These are phyloP conservation scores for Penicillium fuscoglaucum DNA, from an alignment of 2,329 filamentous ascomycete species.

Conservation along the genomic window DNA sequence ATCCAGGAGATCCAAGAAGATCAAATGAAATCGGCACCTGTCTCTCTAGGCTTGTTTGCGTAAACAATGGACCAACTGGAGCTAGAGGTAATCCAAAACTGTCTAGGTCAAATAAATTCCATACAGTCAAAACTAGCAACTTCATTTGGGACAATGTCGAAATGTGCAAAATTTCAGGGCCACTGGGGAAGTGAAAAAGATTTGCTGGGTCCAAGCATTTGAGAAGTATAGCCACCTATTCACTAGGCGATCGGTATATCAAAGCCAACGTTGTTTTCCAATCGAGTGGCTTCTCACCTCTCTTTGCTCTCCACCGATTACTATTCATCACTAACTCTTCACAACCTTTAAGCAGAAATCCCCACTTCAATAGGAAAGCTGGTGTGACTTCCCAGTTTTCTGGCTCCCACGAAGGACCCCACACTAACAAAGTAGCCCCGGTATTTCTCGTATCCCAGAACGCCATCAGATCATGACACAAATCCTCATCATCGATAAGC, in stretches of 20 bases:
- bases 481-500: constrained; percentile 39
- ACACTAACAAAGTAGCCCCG: constrained; percentile 33
- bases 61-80: no score
- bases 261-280: constrained; percentile 9
- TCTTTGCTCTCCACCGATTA: constrained; percentile 36
- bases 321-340: constrained; percentile 34
- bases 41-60: no score
- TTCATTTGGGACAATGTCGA: no score
- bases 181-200: no score
- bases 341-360: constrained; percentile 38
- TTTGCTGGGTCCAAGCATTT: not conserved
- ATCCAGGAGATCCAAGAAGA: no score
- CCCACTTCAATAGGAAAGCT: constrained; percentile 39
- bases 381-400: constrained; percentile 43
- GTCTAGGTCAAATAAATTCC: no score
- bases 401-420: constrained; percentile 40
- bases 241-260: not conserved
- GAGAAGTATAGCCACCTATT: not conserved
- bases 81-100: no score
- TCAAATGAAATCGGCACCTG: no score
- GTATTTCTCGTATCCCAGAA: constrained; percentile 25
- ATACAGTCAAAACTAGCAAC: no score
- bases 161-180: no score
- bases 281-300: constrained; percentile 33
- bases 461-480: constrained; percentile 39